Percentiles rank a stretch among this genome's conserved stretches.
phyloP scores from a whole-genome alignment of 2,329 filamentous ascomycete genomes.

The Penicillium verrucosum region DNA sequence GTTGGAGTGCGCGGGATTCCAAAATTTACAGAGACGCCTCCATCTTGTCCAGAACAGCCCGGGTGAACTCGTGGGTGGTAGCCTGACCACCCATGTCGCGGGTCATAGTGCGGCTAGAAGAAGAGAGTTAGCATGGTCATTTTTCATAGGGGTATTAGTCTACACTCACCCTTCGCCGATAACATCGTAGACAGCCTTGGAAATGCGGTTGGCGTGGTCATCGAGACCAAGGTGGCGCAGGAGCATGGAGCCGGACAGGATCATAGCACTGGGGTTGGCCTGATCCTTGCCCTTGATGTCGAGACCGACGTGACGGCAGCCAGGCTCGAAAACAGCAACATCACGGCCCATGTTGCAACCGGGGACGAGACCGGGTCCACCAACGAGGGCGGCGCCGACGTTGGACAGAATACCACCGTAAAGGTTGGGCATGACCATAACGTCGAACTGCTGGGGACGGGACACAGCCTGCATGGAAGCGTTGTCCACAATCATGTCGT shows the following conservation, averaged over 20 bases:
- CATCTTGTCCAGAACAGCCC: conserved; percentile 93
- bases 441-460: conserved; percentile 95
- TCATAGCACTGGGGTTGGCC: conserved; percentile 94
- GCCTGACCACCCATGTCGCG: conserved; percentile 91
- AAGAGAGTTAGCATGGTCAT: conserved; percentile 9
- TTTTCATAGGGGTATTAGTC: background rate
- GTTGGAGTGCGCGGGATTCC: conserved; percentile 12
- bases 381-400: conserved; percentile 94
- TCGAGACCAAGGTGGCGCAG: conserved; percentile 95
- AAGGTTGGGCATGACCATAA: conserved; percentile 99
- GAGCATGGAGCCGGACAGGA: conserved; percentile 95
- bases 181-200: conserved; percentile 71
- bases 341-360: conserved; percentile 99
- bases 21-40: conserved; percentile 62
- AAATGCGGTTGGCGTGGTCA: conserved; percentile 97
- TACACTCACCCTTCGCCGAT: conserved; percentile 84
- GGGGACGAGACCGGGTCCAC: conserved; percentile 92
- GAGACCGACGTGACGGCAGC: conserved; percentile 97
- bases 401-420: conserved; percentile 99
- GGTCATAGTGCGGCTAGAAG: conserved; percentile 72
- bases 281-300: conserved; percentile 99
- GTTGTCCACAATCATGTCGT: conserved; percentile 99
- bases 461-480: conserved; percentile 99
- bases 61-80: conserved; percentile 92
- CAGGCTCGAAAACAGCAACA: conserved; percentile 96